phyloP scores from a whole-genome alignment of 164 flowering plant species.

The Litsea cubeba region DNA sequence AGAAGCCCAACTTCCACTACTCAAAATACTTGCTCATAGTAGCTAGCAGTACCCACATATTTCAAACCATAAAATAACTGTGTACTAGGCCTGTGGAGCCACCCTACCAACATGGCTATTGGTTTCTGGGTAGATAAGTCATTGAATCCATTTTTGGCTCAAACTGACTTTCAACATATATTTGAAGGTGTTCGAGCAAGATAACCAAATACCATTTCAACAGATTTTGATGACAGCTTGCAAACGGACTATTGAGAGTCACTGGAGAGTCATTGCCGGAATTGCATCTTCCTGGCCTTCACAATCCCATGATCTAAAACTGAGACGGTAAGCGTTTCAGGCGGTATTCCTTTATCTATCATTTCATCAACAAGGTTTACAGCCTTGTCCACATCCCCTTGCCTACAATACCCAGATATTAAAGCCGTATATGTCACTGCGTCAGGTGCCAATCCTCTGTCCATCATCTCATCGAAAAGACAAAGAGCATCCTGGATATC shows the following conservation, averaged over 20 bases:
- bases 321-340: conserved; percentile 22
- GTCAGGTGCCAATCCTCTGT: conserved; percentile 61
- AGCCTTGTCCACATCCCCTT: conserved; percentile 47
- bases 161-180: no score
- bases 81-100: no score
- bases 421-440: conserved; percentile 57
- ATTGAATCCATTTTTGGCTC: no score
- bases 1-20: no score
- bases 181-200: no score
- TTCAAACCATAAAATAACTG: no score
- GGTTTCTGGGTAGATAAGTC: no score
- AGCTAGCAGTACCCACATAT: no score
- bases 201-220: no score
- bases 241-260: neutral
- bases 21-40: no score
- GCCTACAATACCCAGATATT: conserved; percentile 39
- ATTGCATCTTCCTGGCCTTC: conserved; percentile 19
- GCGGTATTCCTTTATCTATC: conserved; percentile 41
- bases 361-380: conserved; percentile 42
- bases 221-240: neutral
- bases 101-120: no score
- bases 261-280: neutral
- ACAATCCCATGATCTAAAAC: conserved; percentile 10
- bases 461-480: conserved; percentile 54
- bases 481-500: conserved; percentile 44